Evolutionary conservation across 768 basidiomycete genomes (phyloP).

Genomic region (Mycena alexandri): DNA sequence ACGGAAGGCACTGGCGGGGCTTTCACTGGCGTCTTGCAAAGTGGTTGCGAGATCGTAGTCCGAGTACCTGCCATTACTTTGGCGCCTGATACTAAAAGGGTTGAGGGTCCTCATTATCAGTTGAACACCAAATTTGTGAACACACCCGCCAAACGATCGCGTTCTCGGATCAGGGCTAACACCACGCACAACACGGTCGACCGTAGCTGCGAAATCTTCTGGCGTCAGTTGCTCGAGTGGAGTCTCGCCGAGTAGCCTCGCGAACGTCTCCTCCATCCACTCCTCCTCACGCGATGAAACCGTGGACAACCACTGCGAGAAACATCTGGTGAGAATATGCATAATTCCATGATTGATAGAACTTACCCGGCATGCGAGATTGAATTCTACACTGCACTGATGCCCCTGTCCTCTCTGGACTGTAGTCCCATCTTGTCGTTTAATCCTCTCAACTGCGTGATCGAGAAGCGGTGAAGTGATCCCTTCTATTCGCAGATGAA

Average conservation of each 20-base stretch:
- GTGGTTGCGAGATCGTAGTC: constrained; percentile 65
- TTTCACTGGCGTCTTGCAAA: constrained; percentile 59
- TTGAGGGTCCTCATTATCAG: no score
- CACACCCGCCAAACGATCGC: constrained; percentile 62
- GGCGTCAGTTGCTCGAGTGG: constrained; percentile 48
- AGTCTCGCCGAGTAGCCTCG: constrained; percentile 52
- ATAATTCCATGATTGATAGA: neutral
- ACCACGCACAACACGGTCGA: constrained; percentile 28
- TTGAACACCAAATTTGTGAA: no score
- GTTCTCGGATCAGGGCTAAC: constrained; percentile 44
- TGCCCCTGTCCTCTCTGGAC: constrained; percentile 72
- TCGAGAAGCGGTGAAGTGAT: constrained; percentile 8
- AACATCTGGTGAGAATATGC: neutral
- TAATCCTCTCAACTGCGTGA: constrained; percentile 58
- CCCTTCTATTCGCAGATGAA: constrained; percentile 4
- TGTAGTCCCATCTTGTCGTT: constrained; percentile 46
- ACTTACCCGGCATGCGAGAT: constrained; percentile 56
- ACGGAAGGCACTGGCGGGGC: constrained; percentile 59
- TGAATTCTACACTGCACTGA: constrained; percentile 77
- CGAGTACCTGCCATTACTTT: constrained; percentile 59
- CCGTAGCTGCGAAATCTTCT: constrained; percentile 37
- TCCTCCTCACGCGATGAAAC: constrained; percentile 59
- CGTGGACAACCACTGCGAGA: constrained; percentile 66
- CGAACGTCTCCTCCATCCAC: constrained; percentile 65
- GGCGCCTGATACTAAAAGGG: constrained; percentile 43